Base-by-base conservation (phyloP, 257 asterid species). In the Solanum paucissectum region DNA sequence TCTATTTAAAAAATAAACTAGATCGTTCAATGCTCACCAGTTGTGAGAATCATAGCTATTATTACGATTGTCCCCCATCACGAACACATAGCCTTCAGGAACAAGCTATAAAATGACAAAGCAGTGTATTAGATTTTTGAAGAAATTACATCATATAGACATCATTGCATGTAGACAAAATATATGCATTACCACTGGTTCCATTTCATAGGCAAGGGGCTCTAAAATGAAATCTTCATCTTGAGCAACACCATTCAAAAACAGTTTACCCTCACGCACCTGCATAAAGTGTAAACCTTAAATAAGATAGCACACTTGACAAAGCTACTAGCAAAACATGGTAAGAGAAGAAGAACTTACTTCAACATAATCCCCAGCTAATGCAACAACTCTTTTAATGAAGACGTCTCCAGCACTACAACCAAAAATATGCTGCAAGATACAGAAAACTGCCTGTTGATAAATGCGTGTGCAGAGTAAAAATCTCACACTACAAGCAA, bases 31-130 rank as follows among this genome's bases (percentile, higher is more conserved):
- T 29, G 86, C 86, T 82, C 71, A 96, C 99, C 99, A 97, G 90
- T 93, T 89, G 90, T 94, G 99, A 37, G 99, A 97, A 92, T 97
- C 99, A 21, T 87, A 94, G 93, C 99, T 97, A 88, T 95, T 94
- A 87, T 97, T 97, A 62, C 99, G 98, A 84, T 97, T 97, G 95
- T 97, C 99, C 77, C 99, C 99, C 94, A 97, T 88, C 87, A 97
- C 99, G 79, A 95, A 97, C 86, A 97, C 99, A 75, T 87, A 94
- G 88, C 98, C 99, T 72, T 95, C 98, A 4, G 99, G 99, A 60
- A 97, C 96, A 88, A 94, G 90, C 99, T 96, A 88, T 36, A 87
- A 77, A 88, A 88, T 20, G 81, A 66, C 82, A 85, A 52, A 69
- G 46, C 36, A 33, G 8, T 21, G 27, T 83, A 71, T 87, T 82